A percentile compares a stretch with the other conserved stretches of the same genome.
Conservation (phyloP, 169 alveolate genomes). For the Hammondia hammondi region DNA sequence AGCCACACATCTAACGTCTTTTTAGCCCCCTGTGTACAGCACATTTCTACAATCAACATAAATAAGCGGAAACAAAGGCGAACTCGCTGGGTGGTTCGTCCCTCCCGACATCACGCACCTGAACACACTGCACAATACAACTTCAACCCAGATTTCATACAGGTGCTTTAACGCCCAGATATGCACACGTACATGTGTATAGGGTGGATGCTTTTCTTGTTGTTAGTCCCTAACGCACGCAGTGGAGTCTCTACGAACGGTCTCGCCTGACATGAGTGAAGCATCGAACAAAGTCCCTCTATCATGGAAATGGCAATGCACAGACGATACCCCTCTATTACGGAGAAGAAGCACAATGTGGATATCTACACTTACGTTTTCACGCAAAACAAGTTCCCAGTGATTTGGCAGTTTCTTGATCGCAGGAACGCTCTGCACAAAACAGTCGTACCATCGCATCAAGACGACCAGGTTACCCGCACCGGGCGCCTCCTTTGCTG, state of each 20-base stretch:
- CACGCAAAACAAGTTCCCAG: background rate
- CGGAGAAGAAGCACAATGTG: background rate
- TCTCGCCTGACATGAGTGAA: too few species aligned
- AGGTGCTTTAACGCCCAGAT: too few species aligned
- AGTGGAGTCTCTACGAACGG: too few species aligned
- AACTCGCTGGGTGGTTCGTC: background rate
- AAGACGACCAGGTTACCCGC: background rate
- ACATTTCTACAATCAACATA: background rate
- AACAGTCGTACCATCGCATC: background rate
- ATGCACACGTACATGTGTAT: too few species aligned
- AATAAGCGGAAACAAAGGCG: background rate
- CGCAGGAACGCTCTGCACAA: background rate
- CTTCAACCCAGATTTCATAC: background rate
- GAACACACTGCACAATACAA: background rate
- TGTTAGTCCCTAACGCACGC: too few species aligned
- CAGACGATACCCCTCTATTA: background rate
- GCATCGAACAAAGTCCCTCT: background rate
- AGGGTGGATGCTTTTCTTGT: too few species aligned
- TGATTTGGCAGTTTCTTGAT: background rate
- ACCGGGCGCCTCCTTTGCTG: background rate
- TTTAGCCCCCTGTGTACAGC: background rate
- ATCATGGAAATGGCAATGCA: background rate
- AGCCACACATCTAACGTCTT: background rate
- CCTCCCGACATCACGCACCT: background rate
- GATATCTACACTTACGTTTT: background rate